Evolutionary conservation across 768 basidiomycete genomes (phyloP).

Genomic region (Melanogaster broomeanus): DNA sequence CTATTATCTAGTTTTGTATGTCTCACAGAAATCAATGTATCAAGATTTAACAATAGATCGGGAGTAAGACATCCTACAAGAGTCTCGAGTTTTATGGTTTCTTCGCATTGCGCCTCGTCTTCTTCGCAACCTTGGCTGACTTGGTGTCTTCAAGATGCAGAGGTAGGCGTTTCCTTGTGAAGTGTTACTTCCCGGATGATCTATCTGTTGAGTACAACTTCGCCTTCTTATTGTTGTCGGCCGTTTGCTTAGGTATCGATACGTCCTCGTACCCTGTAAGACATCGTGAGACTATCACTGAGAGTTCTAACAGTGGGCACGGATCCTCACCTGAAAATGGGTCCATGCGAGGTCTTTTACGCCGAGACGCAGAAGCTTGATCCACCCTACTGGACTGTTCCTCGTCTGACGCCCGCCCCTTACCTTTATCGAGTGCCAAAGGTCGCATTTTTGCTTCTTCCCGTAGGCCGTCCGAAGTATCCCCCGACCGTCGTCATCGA

Average conservation of each 20-base stretch:
- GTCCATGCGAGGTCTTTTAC: conserved; percentile 56
- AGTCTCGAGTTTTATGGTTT: conserved; percentile 10
- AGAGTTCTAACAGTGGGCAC: not conserved
- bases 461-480: not conserved
- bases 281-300: not conserved
- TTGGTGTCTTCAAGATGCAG: conserved; percentile 23
- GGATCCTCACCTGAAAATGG: conserved; percentile 59
- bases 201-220: not conserved
- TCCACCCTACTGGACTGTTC: conserved; percentile 11
- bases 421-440: conserved; percentile 31
- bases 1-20: conserved; percentile 14
- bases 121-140: conserved; percentile 32
- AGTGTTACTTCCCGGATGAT: conserved; percentile 1
- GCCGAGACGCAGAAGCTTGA: conserved; percentile 34
- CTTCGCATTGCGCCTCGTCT: conserved; percentile 37
- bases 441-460: not conserved
- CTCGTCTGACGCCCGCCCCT: conserved; percentile 37
- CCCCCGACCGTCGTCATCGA: conserved; percentile 12
- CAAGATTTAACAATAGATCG: conserved; percentile 3
- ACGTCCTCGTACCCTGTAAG: conserved; percentile 33
- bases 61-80: conserved; percentile 10
- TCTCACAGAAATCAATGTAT: conserved; percentile 16
- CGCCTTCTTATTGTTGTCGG: conserved; percentile 12
- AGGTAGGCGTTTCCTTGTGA: conserved; percentile 24
- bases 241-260: not conserved